Conservation (phyloP, 495 filamentous ascomycete species). For the Neurospora sp. region DNA sequence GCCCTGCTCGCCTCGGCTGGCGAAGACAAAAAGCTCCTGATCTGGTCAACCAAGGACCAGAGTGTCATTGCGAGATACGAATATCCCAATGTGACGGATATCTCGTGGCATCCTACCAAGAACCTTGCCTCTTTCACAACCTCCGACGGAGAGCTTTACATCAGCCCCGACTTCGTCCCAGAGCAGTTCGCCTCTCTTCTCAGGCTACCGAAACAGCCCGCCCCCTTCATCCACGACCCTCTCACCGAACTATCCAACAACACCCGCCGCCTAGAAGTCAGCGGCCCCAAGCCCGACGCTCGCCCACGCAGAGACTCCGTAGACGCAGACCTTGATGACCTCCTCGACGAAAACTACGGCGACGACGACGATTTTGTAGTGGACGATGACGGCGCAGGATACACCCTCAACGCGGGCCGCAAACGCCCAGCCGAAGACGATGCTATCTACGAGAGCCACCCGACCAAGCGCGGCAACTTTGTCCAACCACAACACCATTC, state of each 20-base stretch:
- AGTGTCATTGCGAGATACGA: conserved; percentile 61
- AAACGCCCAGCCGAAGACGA: conserved; percentile 55
- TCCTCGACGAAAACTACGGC: conserved; percentile 52
- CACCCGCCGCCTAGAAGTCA: conserved; percentile 42
- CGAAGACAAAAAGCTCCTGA: conserved; percentile 67
- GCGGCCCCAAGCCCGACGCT: conserved; percentile 42
- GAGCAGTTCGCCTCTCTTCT: conserved; percentile 53
- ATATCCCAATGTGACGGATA: conserved; percentile 68
- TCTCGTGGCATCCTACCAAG: conserved; percentile 83
- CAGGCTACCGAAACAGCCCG: conserved; percentile 48
- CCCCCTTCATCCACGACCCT: conserved; percentile 78
- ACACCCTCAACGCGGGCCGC: conserved; percentile 55
- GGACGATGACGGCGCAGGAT: conserved; percentile 93
- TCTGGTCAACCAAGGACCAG: conserved; percentile 89
- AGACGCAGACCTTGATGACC: conserved; percentile 37
- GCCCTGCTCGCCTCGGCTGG: conserved; percentile 74
- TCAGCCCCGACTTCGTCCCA: conserved; percentile 69
- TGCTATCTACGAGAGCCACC: conserved; percentile 24
- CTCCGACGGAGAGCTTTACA: conserved; percentile 82
- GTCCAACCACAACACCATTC: conserved; percentile 66
- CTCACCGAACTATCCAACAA: conserved; percentile 62
- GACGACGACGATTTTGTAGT: conserved; percentile 75
- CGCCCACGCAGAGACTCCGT: conserved; percentile 29
- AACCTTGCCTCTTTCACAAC: conserved; percentile 88
- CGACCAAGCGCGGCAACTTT: conserved; percentile 34